These are phyloP conservation scores for Aureobasidium sp. DNA, from an alignment of 2,329 filamentous ascomycete species.

Conservation along the genomic window DNA sequence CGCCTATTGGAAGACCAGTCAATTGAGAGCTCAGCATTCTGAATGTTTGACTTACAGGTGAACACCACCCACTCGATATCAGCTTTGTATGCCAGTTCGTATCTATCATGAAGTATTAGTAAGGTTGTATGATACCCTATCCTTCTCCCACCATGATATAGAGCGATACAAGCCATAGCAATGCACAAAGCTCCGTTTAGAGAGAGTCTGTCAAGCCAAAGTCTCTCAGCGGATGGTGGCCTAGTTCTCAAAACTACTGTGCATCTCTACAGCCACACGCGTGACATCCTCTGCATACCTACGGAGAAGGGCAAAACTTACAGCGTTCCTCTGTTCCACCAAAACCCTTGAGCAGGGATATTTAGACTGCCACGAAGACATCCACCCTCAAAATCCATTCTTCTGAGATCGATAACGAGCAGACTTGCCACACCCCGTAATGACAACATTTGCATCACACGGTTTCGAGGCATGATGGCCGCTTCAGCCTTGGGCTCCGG, in stretches of 20 bases:
- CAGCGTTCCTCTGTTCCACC: slow-evolving; percentile 36
- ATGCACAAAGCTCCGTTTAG: no score
- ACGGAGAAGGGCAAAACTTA: not conserved
- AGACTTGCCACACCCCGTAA: slow-evolving; percentile 29
- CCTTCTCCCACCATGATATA: no score
- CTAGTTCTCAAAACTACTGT: no score
- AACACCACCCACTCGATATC: slow-evolving; percentile 40
- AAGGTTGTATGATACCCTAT: not conserved
- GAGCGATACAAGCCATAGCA: no score
- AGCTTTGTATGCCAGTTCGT: slow-evolving; percentile 36
- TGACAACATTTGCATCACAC: slow-evolving; percentile 29
- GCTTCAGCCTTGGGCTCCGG: slow-evolving; percentile 32
- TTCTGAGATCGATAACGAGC: slow-evolving; percentile 37
- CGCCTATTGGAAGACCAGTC: not conserved
- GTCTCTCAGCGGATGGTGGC: no score
- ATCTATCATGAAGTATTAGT: slow-evolving; percentile 15
- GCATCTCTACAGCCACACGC: no score
- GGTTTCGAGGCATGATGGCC: slow-evolving; percentile 30
- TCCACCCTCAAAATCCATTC: slow-evolving; percentile 41
- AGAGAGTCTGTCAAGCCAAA: no score
- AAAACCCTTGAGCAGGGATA: slow-evolving; percentile 41
- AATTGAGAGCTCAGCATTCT: not conserved
- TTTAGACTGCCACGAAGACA: slow-evolving; percentile 36
- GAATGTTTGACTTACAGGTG: slow-evolving; percentile 30
- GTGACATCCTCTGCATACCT: no score